Evolutionary conservation across 768 basidiomycete species (phyloP), one percentile per base, ranked within the genome.

Genomic region (Harrya chromipes): DNA sequence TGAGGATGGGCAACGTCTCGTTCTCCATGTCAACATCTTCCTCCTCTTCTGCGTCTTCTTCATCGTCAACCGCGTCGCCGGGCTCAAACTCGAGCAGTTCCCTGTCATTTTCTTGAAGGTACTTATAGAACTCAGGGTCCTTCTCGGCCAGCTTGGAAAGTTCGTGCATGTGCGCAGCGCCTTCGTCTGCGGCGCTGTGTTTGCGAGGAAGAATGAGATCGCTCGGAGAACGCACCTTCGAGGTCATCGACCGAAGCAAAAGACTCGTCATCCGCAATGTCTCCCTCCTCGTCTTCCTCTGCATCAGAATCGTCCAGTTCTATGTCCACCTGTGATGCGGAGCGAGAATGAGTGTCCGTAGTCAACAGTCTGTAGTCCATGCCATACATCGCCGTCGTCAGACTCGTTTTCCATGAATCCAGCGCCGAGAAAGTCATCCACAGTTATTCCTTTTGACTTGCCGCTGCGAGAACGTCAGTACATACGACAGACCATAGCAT

Each of bases 81-180:
- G 78, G 71, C 35, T 82, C 74, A 63, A 98, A 98, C 4, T 90
- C 78, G 3, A 99, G 76, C n/a, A 98, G 74, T 47, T 93, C 94
- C 50, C 76, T 74, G 69, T 99, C 97, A 63, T 99, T 94, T 70
- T 98, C 91, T 72, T 94, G 87, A 2, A 99, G 77, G 65, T 94
- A 99, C 70, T 94, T 92, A 85, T 83, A 99, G 72, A 98, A 99
- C 63, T 97, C 95, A n/a, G 95, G 95, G 67, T 99, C 95, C 66
- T 92, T 93, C 69, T 95, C 88, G 2, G 90, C 90, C 31, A 99
- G 80, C 63, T 89, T 85, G 34, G 89, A 84, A 13, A 99, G 79
- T 47, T 95, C 89, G 39, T 83, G 68, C 52, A 92, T 72, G 74
- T 97, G 95, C 5, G 75, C 69, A 45, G 75, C 74, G 20, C 86